Conservation (phyloP, 805 yeast species). For the Barnettozyma pratensis region DNA sequence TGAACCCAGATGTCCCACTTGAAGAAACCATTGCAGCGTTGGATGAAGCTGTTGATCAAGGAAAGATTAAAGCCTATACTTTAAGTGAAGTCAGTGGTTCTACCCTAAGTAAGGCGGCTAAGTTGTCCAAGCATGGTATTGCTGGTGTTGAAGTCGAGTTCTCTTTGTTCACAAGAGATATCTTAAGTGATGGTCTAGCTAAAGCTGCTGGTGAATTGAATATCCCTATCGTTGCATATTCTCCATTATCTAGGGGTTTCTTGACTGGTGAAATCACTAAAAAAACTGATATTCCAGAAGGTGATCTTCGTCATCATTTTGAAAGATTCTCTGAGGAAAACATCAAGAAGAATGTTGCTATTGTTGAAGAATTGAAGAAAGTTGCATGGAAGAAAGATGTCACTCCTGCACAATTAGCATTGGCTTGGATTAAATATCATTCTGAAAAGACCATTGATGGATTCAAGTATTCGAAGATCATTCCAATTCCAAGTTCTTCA, state of each 20-base stretch:
- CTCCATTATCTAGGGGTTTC: constrained; percentile 79
- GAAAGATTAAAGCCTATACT: constrained; percentile 65
- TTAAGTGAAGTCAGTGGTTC: constrained; percentile 66
- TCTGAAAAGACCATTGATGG: constrained; percentile 23
- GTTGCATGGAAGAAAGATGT: constrained; percentile 42
- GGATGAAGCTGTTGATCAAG: constrained; percentile 53
- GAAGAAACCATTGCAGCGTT: constrained; percentile 56
- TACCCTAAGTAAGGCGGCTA: constrained; percentile 54
- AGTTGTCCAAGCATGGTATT: constrained; percentile 45
- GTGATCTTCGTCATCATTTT: constrained; percentile 45
- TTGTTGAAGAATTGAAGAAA: constrained; percentile 45
- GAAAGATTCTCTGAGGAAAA: constrained; percentile 61
- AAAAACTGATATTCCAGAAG: constrained; percentile 43
- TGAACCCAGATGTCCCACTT: constrained; percentile 50
- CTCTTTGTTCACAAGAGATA: constrained; percentile 64
- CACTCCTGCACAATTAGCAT: constrained; percentile 61
- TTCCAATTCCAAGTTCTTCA: constrained; percentile 82
- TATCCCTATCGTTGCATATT: constrained; percentile 72
- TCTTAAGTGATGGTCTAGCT: constrained; percentile 57
- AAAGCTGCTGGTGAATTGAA: constrained; percentile 49
- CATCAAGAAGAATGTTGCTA: constrained; percentile 46
- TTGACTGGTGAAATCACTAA: constrained; percentile 58
- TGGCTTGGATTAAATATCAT: constrained; percentile 57
- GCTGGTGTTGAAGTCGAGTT: constrained; percentile 75
- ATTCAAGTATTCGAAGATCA: constrained; percentile 42